Evolutionary conservation across 2,329 filamentous ascomycete species (phyloP).

Genomic region (Diaporthe aspalathi): DNA sequence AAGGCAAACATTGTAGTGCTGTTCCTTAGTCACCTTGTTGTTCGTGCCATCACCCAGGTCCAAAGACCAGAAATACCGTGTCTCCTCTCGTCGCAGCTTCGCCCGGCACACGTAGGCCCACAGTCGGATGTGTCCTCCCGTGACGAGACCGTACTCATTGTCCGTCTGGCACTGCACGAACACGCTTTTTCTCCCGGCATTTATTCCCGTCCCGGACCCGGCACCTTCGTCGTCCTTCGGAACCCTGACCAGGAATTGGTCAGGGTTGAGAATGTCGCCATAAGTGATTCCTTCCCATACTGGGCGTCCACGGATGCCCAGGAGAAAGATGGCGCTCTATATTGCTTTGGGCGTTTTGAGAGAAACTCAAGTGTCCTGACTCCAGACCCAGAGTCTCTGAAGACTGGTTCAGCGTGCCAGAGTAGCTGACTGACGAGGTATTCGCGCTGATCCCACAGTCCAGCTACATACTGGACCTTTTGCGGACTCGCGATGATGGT

Average conservation of each 20-base stretch:
- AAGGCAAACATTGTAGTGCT: conserved; percentile 5
- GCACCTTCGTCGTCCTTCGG: neutral
- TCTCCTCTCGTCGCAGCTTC: neutral
- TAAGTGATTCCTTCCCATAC: neutral
- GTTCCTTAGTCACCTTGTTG: neutral
- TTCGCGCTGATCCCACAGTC: neutral
- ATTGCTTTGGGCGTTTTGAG: conserved; percentile 4
- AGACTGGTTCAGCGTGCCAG: conserved; percentile 12
- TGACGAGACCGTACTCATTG: conserved; percentile 21
- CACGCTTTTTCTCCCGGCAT: neutral
- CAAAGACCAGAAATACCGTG: conserved; percentile 8
- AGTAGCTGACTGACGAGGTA: conserved; percentile 29
- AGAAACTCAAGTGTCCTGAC: neutral
- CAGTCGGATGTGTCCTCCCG: conserved; percentile 1
- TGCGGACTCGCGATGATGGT: neutral
- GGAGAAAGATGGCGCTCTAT: conserved; percentile 32
- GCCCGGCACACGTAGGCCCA: conserved; percentile 1
- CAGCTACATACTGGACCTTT: conserved; percentile 30
- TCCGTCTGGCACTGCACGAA: neutral
- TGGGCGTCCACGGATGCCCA: conserved; percentile 34
- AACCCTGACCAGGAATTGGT: conserved; percentile 1
- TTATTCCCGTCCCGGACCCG: fast-evolving
- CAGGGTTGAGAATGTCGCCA: neutral
- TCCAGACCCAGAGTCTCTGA: neutral
- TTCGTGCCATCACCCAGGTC: neutral